Percentiles rank a stretch among this genome's conserved stretches.
Conservation (phyloP, 129 eudicot genomes). For the Gnaphalium uliginosum region DNA sequence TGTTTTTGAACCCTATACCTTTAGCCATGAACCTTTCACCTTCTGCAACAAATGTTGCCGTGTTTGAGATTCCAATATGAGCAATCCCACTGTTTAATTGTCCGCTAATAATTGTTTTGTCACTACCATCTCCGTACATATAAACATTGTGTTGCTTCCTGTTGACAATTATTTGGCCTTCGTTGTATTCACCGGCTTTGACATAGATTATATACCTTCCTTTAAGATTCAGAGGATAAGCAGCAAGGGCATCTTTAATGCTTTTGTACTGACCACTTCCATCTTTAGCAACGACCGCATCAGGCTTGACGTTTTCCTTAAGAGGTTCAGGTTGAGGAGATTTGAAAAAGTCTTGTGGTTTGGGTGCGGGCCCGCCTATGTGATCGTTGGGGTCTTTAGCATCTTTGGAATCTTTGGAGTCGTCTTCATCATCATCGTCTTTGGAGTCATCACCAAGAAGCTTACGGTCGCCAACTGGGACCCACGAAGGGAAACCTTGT, state of each 20-base stretch:
- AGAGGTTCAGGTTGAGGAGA: conserved; percentile 25
- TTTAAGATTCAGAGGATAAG: conserved; percentile 36
- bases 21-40: conserved; percentile 48
- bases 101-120: conserved; percentile 50
- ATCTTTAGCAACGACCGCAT: conserved; percentile 63
- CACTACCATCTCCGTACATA: conserved; percentile 67
- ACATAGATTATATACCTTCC: conserved; percentile 54
- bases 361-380: conserved; percentile 1
- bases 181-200: conserved; percentile 51
- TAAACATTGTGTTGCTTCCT: conserved; percentile 37
- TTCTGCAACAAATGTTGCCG: conserved; percentile 38
- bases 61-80: conserved; percentile 18
- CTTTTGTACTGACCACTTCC: conserved; percentile 62
- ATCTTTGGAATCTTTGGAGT: background rate
- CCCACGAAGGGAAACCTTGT: conserved; percentile 53
- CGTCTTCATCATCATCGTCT: background rate
- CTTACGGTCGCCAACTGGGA: conserved; percentile 45
- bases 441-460: conserved; percentile 34
- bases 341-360: conserved; percentile 26
- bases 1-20: conserved; percentile 45
- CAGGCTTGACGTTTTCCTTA: conserved; percentile 28
- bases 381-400: background rate
- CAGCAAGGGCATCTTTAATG: conserved; percentile 51
- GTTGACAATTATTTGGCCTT: conserved; percentile 40
- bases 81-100: conserved; percentile 9